Base-by-base conservation (phyloP, 306 rosid genomes). In the Geum urbanum region DNA sequence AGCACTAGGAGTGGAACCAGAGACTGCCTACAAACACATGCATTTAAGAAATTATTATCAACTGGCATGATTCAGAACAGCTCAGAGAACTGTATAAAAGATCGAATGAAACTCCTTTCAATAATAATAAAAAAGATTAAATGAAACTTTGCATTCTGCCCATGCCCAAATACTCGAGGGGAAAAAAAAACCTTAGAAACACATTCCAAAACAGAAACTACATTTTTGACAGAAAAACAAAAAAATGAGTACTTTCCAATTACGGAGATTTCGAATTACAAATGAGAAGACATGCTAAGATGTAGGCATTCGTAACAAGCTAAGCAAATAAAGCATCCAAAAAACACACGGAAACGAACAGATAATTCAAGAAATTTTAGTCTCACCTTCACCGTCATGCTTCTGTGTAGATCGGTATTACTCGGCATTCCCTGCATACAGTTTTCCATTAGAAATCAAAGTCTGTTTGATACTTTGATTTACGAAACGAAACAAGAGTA, bases 1-100 rank as follows among this genome's bases (percentile, higher is more conserved):
- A 22, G 91, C 85, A 75, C 88, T 80, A 4, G 91, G 81, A 12
- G 79, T 80, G 54, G 97, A 87, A 74, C 92, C 95, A 49, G 85
- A 84, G 74, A 81, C 76, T 60, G 86, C 92, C 99, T 94, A 82
- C 63, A 88, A 67, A 81, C 6, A 69, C 22, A 79, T 60, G 48
- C 19, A 62, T 44, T 16, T 47, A 71, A 73, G 56, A 12, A 59
- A 12, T 7, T 50, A 12, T 5, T 37, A 15, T 37, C 40, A 75
- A 56, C 67, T 37, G 46, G 15, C 53, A 57, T 22, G 63, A 49
- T 48, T 4, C 65, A 49, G 13, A 44, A 72, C 43, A 73, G 41
- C 55, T 32, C 5, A 15, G 43, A 22, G 19, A 2, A 63, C n/a
- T 18, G 22, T 18, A 50, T 22, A 1, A 53, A 53, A 7, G 19